Evolutionary conservation across 768 basidiomycete species (phyloP).

Genomic region (Xerocomellus chrysenteron): DNA sequence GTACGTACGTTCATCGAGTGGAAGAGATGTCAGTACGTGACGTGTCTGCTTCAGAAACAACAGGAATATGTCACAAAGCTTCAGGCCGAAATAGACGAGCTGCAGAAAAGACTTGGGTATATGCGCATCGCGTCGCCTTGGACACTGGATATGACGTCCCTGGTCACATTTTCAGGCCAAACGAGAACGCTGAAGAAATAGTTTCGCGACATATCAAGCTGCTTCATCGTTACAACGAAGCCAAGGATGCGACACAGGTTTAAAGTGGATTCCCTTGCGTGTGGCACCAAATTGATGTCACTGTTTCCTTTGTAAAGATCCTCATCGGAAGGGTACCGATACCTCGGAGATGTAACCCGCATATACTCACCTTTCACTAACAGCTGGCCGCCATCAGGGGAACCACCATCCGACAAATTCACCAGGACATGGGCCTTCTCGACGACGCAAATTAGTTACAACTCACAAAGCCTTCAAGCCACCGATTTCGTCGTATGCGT

Average conservation of each 20-base stretch:
- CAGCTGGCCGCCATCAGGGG: constrained; percentile 73
- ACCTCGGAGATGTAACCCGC: not conserved
- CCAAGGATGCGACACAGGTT: constrained; percentile 82
- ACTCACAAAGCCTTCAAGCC: not conserved
- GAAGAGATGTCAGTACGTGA: not conserved
- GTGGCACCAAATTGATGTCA: not conserved
- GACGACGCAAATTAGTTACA: constrained; percentile 43
- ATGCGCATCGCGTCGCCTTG: not conserved
- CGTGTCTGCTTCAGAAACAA: constrained; percentile 42
- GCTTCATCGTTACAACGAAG: constrained; percentile 76
- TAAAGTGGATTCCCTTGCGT: not conserved
- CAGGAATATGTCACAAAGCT: constrained; percentile 48
- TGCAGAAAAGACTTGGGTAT: constrained; percentile 50
- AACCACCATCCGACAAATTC: constrained; percentile 71
- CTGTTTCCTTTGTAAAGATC: constrained; percentile 44
- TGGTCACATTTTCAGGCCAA: constrained; percentile 29
- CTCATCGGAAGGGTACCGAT: constrained; percentile 69
- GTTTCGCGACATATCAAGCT: constrained; percentile 69
- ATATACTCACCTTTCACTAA: constrained; percentile 15
- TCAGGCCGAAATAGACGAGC: constrained; percentile 45
- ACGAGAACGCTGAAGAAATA: constrained; percentile 54
- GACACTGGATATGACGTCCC: not conserved
- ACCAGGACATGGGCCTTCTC: constrained; percentile 65
- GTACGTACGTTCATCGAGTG: constrained; percentile 9
- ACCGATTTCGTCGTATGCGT: not conserved